Conservation (phyloP, 306 rosid species). For the Cucurbita moschata region DNA sequence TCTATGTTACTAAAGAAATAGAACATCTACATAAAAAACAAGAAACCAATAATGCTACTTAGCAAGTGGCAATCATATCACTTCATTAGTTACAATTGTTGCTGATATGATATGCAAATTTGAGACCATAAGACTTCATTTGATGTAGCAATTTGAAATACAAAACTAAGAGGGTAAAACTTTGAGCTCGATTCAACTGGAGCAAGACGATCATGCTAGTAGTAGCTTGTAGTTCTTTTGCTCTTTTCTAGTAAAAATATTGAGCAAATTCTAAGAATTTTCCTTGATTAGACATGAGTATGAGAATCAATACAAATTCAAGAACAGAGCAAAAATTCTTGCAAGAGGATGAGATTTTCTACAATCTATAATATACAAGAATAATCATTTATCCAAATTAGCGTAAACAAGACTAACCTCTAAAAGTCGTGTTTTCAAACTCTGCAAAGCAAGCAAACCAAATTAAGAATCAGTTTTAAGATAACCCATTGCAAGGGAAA, state of each 20-base stretch:
- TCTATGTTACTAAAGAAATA: not conserved
- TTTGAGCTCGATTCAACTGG: not conserved
- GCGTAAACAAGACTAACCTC: not conserved
- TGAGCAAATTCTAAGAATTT: not conserved
- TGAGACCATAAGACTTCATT: not conserved
- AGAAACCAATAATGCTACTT: not conserved
- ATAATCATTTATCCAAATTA: not conserved
- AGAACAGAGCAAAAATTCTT: not conserved
- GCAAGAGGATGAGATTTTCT: constrained; percentile 1
- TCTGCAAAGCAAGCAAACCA: not conserved
- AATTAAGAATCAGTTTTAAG: not conserved
- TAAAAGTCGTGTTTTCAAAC: not conserved
- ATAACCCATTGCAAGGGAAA: not conserved
- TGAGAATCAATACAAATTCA: not conserved
- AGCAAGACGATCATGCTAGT: not conserved
- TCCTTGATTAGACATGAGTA: not conserved
- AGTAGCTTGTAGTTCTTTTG: not conserved
- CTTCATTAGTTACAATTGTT: not conserved
- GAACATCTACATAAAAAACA: not conserved
- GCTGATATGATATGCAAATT: not conserved
- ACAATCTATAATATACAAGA: not conserved
- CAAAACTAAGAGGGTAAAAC: not conserved
- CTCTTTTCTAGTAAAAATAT: not conserved
- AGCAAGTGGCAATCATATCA: not conserved
- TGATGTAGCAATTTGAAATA: not conserved